Percentiles rank a stretch among this genome's conserved stretches.
These are phyloP conservation scores for Sanghuangporus sanghuang DNA, from an alignment of 1,284 basidiomycete species.

Conservation along the genomic window DNA sequence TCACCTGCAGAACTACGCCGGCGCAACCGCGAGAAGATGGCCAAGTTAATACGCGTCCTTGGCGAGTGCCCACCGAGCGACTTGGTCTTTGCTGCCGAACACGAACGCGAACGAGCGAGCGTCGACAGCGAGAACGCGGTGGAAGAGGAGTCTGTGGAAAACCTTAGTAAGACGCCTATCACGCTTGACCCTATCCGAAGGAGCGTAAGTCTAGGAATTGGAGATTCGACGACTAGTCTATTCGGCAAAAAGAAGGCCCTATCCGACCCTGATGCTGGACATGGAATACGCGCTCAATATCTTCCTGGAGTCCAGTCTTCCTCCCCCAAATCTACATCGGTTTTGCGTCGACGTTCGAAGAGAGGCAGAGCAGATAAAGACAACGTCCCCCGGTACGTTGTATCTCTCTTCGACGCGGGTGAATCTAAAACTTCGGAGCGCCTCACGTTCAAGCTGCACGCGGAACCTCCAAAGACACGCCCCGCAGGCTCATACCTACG, in stretches of 20 bases:
- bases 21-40: slow-evolving; percentile 16
- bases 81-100: slow-evolving; percentile 8
- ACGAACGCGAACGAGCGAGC: not conserved
- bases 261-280: slow-evolving; percentile 13
- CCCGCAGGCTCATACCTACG: slow-evolving; percentile 6
- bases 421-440: not conserved
- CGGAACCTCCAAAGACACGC: not conserved
- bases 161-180: not conserved
- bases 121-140: not conserved
- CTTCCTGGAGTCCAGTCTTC: not conserved
- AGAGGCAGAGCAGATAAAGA: not conserved
- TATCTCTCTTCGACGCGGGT: slow-evolving; percentile 1
- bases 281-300: not conserved
- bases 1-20: slow-evolving; percentile 8
- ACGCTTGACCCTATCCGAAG: not conserved
- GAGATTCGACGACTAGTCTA: not conserved
- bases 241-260: slow-evolving; percentile 1
- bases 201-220: not conserved
- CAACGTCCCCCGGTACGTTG: slow-evolving; percentile 8
- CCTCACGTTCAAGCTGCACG: slow-evolving; percentile 1
- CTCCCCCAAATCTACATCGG: not conserved
- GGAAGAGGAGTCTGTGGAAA: not conserved
- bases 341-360: slow-evolving; percentile 2
- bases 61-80: slow-evolving; percentile 14
- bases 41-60: slow-evolving; percentile 16